Evolutionary conservation across 1,139 yeast genomes (phyloP).

Genomic region (Pichia sp.): DNA sequence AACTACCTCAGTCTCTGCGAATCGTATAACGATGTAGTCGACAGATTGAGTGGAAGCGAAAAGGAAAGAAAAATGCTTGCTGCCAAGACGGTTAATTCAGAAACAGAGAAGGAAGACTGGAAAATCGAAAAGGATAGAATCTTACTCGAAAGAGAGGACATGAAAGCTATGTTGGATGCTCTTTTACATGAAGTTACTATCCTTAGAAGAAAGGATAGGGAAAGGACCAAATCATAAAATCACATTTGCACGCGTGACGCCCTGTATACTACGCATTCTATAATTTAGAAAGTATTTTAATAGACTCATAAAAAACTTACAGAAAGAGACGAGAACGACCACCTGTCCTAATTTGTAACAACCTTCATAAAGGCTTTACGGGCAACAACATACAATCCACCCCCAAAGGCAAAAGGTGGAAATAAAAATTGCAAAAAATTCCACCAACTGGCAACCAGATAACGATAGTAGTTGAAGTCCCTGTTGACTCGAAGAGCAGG

Average conservation of each 20-base stretch:
- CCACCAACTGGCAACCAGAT: slow-evolving; percentile 13
- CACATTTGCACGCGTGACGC: no score
- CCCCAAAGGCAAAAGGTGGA: slow-evolving; percentile 55
- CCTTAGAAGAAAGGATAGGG: slow-evolving; percentile 14
- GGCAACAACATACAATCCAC: slow-evolving; percentile 32
- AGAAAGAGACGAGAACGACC: no score
- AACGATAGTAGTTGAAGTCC: background rate
- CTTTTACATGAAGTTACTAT: slow-evolving; percentile 16
- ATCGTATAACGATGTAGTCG: slow-evolving; percentile 18
- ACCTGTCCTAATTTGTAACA: background rate
- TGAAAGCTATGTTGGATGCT: slow-evolving; percentile 20
- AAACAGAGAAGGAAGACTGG: slow-evolving; percentile 8
- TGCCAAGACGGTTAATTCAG: background rate
- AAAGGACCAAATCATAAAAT: no score
- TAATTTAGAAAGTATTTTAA: no score
- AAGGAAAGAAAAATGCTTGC: slow-evolving; percentile 6
- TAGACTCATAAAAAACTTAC: no score
- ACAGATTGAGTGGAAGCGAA: slow-evolving; percentile 15
- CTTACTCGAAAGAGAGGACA: slow-evolving; percentile 19
- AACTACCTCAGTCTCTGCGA: slow-evolving; percentile 21
- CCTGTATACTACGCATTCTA: no score
- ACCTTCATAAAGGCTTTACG: slow-evolving; percentile 2
- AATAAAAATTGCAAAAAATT: slow-evolving; percentile 37
- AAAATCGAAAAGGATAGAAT: slow-evolving; percentile 16
- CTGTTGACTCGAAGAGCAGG: slow-evolving; percentile 33